Conservation (phyloP, 1,284 basidiomycete species). For the Malassezia globosa region DNA sequence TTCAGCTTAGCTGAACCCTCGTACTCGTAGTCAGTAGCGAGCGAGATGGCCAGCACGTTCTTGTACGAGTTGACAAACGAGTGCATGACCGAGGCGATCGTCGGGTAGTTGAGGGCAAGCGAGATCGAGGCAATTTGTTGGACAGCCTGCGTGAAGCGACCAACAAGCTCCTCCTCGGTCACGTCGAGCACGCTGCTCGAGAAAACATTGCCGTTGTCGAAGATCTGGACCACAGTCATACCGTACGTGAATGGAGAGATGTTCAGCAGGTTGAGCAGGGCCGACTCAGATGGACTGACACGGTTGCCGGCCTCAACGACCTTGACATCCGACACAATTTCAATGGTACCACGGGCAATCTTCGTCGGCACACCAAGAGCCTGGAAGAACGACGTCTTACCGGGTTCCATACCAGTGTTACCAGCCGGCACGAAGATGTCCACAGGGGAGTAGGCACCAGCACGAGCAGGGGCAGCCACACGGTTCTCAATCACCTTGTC, state of each 20-base stretch:
- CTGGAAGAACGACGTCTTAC: constrained; percentile 76
- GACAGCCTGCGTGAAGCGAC: constrained; percentile 80
- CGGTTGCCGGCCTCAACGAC: constrained; percentile 82
- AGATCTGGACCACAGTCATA: constrained; percentile 67
- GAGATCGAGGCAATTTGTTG: constrained; percentile 94
- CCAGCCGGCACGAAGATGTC: constrained; percentile 85
- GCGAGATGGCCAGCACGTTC: constrained; percentile 75
- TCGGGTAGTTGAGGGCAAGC: constrained; percentile 87
- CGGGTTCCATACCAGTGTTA: constrained; percentile 99
- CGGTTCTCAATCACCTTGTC: constrained; percentile 88
- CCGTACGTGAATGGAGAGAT: constrained; percentile 79
- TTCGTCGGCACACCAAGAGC: constrained; percentile 98
- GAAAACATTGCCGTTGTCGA: constrained; percentile 53
- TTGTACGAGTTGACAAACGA: constrained; percentile 98
- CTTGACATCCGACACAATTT: constrained; percentile 95
- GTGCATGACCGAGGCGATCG: constrained; percentile 83
- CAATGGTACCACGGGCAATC: constrained; percentile 99
- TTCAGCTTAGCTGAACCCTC: constrained; percentile 92
- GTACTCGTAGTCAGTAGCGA: constrained; percentile 89
- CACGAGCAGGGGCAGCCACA: constrained; percentile 94
- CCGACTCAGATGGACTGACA: constrained; percentile 94
- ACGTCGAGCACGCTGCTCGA: constrained; percentile 78
- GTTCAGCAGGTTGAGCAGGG: constrained; percentile 97
- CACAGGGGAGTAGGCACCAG: constrained; percentile 85
- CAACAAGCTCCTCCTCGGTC: constrained; percentile 76